Evolutionary conservation across 306 rosid genomes (phyloP).

Genomic region (Cucumis cinereus): DNA sequence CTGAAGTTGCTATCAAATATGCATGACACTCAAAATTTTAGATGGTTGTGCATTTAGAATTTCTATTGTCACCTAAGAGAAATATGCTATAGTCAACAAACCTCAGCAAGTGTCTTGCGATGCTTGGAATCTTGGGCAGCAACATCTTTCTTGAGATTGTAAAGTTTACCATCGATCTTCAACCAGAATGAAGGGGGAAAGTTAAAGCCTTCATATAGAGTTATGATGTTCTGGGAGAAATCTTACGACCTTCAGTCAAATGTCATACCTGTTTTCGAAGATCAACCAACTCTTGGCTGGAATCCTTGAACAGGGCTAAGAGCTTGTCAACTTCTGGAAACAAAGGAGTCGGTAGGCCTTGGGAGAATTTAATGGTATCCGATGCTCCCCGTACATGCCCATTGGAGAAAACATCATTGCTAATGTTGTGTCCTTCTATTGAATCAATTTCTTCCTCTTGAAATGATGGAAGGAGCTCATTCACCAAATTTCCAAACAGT

Average conservation of each 20-base stretch:
- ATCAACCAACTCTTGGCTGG: constrained; percentile 82
- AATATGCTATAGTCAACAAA: constrained; percentile 17
- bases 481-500: constrained; percentile 81
- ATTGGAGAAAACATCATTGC: constrained; percentile 39
- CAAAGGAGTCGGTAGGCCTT: constrained; percentile 37
- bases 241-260: neutral
- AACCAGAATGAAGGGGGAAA: neutral
- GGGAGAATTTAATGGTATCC: constrained; percentile 48
- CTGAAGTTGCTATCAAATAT: neutral
- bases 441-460: constrained; percentile 60
- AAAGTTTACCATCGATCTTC: constrained; percentile 82
- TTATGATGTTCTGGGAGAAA: neutral
- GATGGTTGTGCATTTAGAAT: neutral
- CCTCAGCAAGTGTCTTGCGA: constrained; percentile 90
- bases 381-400: constrained; percentile 44
- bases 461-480: constrained; percentile 79
- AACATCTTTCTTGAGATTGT: constrained; percentile 81
- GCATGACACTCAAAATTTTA: neutral
- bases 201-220: neutral
- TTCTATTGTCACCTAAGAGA: neutral
- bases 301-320: constrained; percentile 73
- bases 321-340: constrained; percentile 90
- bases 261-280: constrained; percentile 72
- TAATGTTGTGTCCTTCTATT: constrained; percentile 36
- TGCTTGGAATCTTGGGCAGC: constrained; percentile 84